These are phyloP conservation scores for Prunus mongolica DNA, from an alignment of 306 rosid genomes.

Conservation along the genomic window DNA sequence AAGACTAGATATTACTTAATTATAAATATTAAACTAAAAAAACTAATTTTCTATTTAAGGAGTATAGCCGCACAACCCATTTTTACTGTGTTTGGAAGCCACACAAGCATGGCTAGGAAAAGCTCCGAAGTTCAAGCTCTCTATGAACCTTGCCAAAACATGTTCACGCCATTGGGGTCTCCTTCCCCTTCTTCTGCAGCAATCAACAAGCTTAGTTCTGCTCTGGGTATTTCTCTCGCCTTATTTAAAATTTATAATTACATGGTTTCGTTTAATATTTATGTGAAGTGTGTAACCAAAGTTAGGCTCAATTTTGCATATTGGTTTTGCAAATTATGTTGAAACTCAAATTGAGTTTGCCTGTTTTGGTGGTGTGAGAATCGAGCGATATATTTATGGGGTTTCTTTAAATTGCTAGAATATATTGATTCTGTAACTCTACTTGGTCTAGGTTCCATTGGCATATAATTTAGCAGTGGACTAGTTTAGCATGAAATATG, in stretches of 20 bases:
- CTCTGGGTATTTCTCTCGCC: slow-evolving; percentile 51
- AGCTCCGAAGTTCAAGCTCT: slow-evolving; percentile 60
- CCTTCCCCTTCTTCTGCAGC: slow-evolving; percentile 46
- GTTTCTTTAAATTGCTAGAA: background rate
- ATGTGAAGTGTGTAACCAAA: background rate
- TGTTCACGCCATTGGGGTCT: slow-evolving; percentile 46
- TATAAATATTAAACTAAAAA: too few species aligned
- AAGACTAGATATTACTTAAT: too few species aligned
- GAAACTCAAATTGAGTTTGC: slow-evolving; percentile 4
- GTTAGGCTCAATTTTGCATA: background rate
- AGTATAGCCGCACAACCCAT: background rate
- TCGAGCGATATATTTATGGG: background rate
- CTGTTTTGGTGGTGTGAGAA: background rate
- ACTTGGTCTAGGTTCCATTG: background rate
- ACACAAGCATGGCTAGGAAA: slow-evolving; percentile 44
- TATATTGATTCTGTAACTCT: background rate
- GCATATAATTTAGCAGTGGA: background rate
- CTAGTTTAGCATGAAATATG: background rate
- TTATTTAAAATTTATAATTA: background rate
- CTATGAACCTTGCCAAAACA: slow-evolving; percentile 60
- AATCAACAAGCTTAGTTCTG: slow-evolving; percentile 49
- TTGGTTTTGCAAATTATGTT: slow-evolving; percentile 9
- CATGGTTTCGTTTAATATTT: background rate
- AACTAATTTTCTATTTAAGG: too few species aligned
- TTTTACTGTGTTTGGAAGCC: slow-evolving; percentile 31